Evolutionary conservation across 163 green algal species (phyloP).

Genomic region (Dunaliella salina): DNA sequence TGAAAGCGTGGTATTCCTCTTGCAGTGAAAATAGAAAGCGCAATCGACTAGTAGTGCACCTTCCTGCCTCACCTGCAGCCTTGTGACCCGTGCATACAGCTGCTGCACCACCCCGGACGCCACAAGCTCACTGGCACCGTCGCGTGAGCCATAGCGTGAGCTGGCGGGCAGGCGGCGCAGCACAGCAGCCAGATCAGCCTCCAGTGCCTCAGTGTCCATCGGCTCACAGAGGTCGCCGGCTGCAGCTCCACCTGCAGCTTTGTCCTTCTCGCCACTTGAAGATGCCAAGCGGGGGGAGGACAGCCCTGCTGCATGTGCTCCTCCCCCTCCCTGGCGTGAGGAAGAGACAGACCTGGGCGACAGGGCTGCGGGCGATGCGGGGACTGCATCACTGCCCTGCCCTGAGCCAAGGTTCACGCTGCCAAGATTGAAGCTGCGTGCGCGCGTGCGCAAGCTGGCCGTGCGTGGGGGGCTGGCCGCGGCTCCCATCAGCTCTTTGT

Average conservation of each 20-base stretch:
- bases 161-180: slow-evolving; percentile 3
- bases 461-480: neutral
- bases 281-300: neutral
- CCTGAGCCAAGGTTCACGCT: neutral
- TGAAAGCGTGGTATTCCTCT: too few species aligned
- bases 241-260: too few species aligned
- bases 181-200: slow-evolving; percentile 2
- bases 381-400: neutral
- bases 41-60: neutral
- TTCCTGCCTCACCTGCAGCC: slow-evolving; percentile 10
- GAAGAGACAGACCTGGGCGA: neutral
- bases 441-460: neutral
- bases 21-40: too few species aligned
- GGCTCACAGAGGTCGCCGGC: neutral
- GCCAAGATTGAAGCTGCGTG: neutral
- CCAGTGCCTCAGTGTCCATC: neutral
- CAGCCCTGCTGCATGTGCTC: neutral
- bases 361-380: neutral
- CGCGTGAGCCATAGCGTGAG: slow-evolving; percentile 4
- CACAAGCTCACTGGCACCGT: neutral
- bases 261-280: neutral
- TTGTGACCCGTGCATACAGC: neutral
- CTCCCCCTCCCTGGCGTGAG: neutral
- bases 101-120: neutral
- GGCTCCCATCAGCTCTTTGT: neutral